A percentile compares a stretch with the other conserved stretches of the same genome.
These are phyloP conservation scores for Gastrolobium bilobum DNA, from an alignment of 306 rosid genomes.

Conservation along the genomic window DNA sequence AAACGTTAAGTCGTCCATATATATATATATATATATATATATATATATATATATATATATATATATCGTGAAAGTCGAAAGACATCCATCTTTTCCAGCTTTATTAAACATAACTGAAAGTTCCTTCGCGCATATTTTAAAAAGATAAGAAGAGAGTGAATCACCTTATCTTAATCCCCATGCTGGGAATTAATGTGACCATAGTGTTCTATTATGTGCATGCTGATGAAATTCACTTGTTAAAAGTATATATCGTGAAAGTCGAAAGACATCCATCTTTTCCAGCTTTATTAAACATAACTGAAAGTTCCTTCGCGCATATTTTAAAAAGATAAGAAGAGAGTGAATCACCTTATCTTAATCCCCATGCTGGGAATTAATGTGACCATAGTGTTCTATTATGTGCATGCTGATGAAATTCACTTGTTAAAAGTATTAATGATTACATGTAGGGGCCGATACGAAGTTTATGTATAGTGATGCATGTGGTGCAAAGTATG, in stretches of 20 bases:
- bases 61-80: no score
- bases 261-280: no score
- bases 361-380: constrained; percentile 25
- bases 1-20: no score
- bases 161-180: background rate
- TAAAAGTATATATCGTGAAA: no score
- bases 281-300: no score
- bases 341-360: background rate
- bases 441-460: constrained; percentile 49
- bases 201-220: constrained; percentile 6
- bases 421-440: constrained; percentile 22
- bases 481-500: constrained; percentile 60
- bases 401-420: constrained; percentile 29
- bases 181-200: constrained; percentile 31
- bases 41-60: no score
- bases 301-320: background rate
- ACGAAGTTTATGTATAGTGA: constrained; percentile 34
- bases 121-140: background rate
- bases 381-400: constrained; percentile 11
- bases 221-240: constrained; percentile 16
- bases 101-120: no score
- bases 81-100: no score
- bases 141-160: background rate
- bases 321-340: background rate
- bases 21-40: no score